Evolutionary conservation across 2,329 filamentous ascomycete genomes (phyloP).

Genomic region (Trichophyton verrucosum): DNA sequence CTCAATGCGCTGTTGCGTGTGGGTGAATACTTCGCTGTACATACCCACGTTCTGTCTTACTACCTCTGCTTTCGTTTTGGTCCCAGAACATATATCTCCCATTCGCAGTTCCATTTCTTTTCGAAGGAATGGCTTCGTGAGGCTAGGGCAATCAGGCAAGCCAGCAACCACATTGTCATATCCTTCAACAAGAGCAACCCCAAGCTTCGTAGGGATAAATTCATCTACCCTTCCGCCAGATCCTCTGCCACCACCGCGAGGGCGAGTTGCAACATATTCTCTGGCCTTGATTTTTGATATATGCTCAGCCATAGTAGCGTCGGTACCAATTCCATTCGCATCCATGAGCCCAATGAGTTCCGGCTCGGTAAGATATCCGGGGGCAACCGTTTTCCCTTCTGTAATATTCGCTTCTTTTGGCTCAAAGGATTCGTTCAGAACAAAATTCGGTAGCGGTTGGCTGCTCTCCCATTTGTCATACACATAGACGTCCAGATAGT

Average conservation of each 20-base stretch:
- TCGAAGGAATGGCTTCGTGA: slow-evolving; percentile 88
- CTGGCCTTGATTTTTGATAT: slow-evolving; percentile 90
- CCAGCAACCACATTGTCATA: slow-evolving; percentile 92
- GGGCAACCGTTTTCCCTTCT: slow-evolving; percentile 79
- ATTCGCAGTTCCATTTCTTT: slow-evolving; percentile 98
- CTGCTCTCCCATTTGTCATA: slow-evolving; percentile 96
- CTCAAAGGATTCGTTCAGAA: slow-evolving; percentile 66
- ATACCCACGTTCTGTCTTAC: slow-evolving; percentile 72
- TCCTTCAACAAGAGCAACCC: slow-evolving; percentile 81
- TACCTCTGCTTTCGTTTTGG: slow-evolving; percentile 59
- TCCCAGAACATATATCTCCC: slow-evolving; percentile 90
- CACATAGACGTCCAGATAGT: slow-evolving; percentile 89
- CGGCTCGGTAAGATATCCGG: slow-evolving; percentile 81
- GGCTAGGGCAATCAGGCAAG: slow-evolving; percentile 48
- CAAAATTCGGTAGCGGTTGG: slow-evolving; percentile 66
- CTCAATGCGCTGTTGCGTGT: slow-evolving; percentile 63
- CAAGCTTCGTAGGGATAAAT: slow-evolving; percentile 84
- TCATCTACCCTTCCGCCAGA: slow-evolving; percentile 52
- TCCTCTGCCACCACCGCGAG: slow-evolving; percentile 29
- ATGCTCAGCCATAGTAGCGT: slow-evolving; percentile 98
- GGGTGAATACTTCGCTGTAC: slow-evolving; percentile 75
- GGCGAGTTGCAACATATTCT: slow-evolving; percentile 64
- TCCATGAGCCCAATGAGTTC: slow-evolving; percentile 96
- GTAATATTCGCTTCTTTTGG: slow-evolving; percentile 80
- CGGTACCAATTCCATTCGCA: slow-evolving; percentile 93